Conservation (phyloP, 2,329 filamentous ascomycete genomes). For the Lachnellula cervina region DNA sequence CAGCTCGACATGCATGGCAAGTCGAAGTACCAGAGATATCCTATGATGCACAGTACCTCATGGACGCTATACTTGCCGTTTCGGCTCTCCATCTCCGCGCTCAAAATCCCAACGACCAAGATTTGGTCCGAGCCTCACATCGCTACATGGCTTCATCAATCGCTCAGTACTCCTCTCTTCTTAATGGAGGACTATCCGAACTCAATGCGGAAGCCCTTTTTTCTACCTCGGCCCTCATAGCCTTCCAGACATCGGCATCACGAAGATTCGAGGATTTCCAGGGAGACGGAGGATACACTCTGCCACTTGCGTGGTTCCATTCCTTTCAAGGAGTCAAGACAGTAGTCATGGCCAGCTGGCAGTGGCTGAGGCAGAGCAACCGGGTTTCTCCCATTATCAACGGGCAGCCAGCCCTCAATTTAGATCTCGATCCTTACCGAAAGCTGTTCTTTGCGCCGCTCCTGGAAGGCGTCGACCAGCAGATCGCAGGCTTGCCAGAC, state of each 20-base stretch:
- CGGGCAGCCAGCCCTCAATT: constrained; percentile 56
- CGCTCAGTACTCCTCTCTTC: constrained; percentile 52
- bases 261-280: constrained; percentile 58
- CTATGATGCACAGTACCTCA: constrained; percentile 55
- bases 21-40: constrained; percentile 56
- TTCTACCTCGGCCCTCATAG: constrained; percentile 57
- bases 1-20: constrained; percentile 53
- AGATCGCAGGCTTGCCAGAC: constrained; percentile 37
- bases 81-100: constrained; percentile 59
- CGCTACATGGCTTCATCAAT: constrained; percentile 61
- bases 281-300: constrained; percentile 44
- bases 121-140: constrained; percentile 57
- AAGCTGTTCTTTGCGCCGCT: constrained; percentile 58
- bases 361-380: constrained; percentile 54
- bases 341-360: constrained; percentile 59
- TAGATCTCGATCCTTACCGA: constrained; percentile 50
- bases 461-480: constrained; percentile 52
- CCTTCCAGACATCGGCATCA: constrained; percentile 62
- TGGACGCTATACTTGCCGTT: constrained; percentile 60
- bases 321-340: constrained; percentile 64
- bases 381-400: constrained; percentile 59
- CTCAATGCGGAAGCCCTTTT: constrained; percentile 60
- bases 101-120: constrained; percentile 51
- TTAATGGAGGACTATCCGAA: constrained; percentile 53
- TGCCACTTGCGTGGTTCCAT: constrained; percentile 63